Evolutionary conservation across 305 asterid species (phyloP), one percentile per base, ranked within the genome.

Genomic region (Fraxinus latifolia): DNA sequence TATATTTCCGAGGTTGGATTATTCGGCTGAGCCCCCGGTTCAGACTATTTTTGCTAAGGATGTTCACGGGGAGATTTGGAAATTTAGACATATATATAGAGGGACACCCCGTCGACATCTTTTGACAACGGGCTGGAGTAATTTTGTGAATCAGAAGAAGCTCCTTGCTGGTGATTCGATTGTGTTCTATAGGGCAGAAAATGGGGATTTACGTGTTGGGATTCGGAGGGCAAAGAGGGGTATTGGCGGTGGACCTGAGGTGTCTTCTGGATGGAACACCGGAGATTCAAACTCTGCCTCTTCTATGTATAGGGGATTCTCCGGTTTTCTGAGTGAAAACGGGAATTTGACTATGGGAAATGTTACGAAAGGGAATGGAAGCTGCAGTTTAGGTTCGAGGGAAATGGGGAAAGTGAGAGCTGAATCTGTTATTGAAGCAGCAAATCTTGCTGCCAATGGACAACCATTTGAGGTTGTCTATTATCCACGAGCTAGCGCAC

Each of bases 71-170:
- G 90, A 81, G 84, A 73, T 86, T 39, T 95, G 96, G 95, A 91
- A 90, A 72, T 95, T 95, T 76, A 82, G 98, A 85, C 97, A 95
- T 86, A 93, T 95, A n/a, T 95, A 93, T 53, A 73, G 98, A 33
- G 98, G 98, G 19, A 95, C 98, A 0, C 98, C 98, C 0, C 85
- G 98, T 15, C 90, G 98, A 1, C 98, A 95, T 68, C 90, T 95
- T 0, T 79, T 95, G 75, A 95, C 97, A 0, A 95, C 97, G 0
- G 98, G 98, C 0, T 95, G 98, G 98, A 95, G 98, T 82, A 92
- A 89, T 80, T 95, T 95, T 77, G 97, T 95, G n/a, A 93, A 91
- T 90, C 95, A 88, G 83, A 95, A 95, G 89, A 93, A 92, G 89
- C 97, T 95, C 5, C 93, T 93, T 34, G 95, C 98, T 0, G 98